phyloP scores from a whole-genome alignment of 768 basidiomycete genomes.

The Termitomyces sp. region DNA sequence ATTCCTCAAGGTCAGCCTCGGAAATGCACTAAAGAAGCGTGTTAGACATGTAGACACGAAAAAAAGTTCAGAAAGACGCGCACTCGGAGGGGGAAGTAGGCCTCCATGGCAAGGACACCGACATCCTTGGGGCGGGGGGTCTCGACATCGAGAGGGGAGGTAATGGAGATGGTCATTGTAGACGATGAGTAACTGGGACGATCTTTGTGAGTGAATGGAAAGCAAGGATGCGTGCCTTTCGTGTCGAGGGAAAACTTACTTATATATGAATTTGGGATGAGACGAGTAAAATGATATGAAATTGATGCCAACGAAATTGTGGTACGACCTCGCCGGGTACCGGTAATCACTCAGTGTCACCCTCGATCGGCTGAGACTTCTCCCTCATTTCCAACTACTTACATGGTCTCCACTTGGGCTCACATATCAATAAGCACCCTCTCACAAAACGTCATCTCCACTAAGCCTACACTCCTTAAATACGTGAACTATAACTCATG shows the following conservation, averaged over 20 bases:
- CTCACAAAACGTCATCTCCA: too few relatives aligned
- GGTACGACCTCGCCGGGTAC: conserved; percentile 39
- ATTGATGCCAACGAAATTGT: conserved; percentile 33
- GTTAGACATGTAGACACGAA: conserved; percentile 5
- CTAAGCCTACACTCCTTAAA: neutral
- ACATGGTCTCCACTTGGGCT: too few relatives aligned
- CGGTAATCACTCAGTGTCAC: too few relatives aligned
- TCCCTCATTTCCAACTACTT: neutral
- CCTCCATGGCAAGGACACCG: conserved; percentile 89
- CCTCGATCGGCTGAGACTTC: conserved; percentile 9
- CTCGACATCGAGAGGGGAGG: conserved; percentile 31
- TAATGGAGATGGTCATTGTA: conserved; percentile 40
- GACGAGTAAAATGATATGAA: conserved; percentile 34
- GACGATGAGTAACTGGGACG: neutral
- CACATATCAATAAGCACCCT: too few relatives aligned
- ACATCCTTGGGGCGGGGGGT: conserved; percentile 82
- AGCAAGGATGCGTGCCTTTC: conserved; percentile 9
- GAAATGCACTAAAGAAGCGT: conserved; percentile 74
- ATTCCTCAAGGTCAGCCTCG: conserved; percentile 90
- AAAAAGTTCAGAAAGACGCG: conserved; percentile 19
- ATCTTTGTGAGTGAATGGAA: conserved; percentile 1
- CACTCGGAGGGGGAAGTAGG: conserved; percentile 92
- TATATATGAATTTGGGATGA: conserved; percentile 27
- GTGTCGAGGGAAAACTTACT: conserved; percentile 20
- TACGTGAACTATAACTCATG: too few relatives aligned